Percentiles rank a stretch among this genome's conserved stretches.
Conservation (phyloP, 1,284 basidiomycete species). For the Cerioporus squamosus region DNA sequence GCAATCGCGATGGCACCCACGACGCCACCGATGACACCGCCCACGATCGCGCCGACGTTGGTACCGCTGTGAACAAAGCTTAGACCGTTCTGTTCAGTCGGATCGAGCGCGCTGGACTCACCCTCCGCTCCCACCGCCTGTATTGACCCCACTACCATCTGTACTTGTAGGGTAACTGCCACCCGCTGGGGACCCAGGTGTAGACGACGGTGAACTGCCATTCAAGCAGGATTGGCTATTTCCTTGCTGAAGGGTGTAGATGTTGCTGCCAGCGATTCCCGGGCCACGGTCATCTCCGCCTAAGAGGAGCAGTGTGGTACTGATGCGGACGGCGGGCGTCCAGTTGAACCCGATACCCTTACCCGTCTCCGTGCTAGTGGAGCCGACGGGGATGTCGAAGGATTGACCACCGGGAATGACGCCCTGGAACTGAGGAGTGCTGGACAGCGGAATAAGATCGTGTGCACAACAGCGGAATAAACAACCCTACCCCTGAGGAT, state of each 20-base stretch:
- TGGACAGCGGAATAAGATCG: constrained; percentile 26
- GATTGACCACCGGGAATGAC: constrained; percentile 81
- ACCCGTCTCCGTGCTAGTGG: constrained; percentile 42
- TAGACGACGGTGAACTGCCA: constrained; percentile 69
- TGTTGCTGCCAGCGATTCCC: constrained; percentile 68
- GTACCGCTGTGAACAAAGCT: constrained; percentile 18
- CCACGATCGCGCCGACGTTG: constrained; percentile 70
- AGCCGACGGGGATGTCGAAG: constrained; percentile 59
- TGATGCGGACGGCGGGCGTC: constrained; percentile 63
- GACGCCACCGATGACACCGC: constrained; percentile 70
- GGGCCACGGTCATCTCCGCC: constrained; percentile 69
- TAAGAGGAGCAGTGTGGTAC: constrained; percentile 66
- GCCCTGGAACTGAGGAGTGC: constrained; percentile 64
- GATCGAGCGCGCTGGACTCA: background rate
- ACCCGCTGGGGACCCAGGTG: constrained; percentile 75
- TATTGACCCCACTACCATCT: constrained; percentile 29
- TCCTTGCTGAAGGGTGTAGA: constrained; percentile 56
- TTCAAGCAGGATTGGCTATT: constrained; percentile 58
- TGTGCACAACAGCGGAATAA: background rate
- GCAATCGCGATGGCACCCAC: constrained; percentile 48
- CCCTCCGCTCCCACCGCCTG: constrained; percentile 14
- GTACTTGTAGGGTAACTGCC: constrained; percentile 68
- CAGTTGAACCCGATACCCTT: constrained; percentile 72
- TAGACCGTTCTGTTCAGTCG: too few species aligned
- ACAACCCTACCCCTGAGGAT: constrained; percentile 58